A percentile compares a stretch with the other conserved stretches of the same genome.
These are phyloP conservation scores for Gossypium bickii DNA, from an alignment of 345 rosid genomes.

Conservation along the genomic window DNA sequence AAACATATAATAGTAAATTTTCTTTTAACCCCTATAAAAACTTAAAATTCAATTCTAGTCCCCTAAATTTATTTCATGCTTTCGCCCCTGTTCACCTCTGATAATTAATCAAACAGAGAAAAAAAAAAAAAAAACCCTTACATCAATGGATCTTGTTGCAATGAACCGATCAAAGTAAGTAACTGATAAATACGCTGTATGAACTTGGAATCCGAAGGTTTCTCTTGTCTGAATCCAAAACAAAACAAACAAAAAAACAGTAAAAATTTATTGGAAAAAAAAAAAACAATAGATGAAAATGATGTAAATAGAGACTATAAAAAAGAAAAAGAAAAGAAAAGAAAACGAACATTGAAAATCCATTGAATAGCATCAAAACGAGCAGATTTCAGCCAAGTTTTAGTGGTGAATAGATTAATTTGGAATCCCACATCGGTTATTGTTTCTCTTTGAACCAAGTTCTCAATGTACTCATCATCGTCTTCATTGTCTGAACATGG, in stretches of 20 bases:
- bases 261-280: neutral
- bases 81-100: no score
- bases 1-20: no score
- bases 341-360: slow-evolving; percentile 31
- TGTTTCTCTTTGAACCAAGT: slow-evolving; percentile 36
- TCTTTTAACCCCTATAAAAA: no score
- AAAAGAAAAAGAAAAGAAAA: neutral
- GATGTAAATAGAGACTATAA: neutral
- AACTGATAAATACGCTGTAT: slow-evolving; percentile 66
- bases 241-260: neutral
- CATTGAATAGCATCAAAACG: slow-evolving; percentile 66
- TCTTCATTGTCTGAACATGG: slow-evolving; percentile 31
- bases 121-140: slow-evolving; percentile 29
- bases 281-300: no score
- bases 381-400: slow-evolving; percentile 34
- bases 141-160: slow-evolving; percentile 53
- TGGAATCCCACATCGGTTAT: slow-evolving; percentile 18
- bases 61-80: no score
- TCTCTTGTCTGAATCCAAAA: slow-evolving; percentile 48
- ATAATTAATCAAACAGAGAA: neutral
- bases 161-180: slow-evolving; percentile 72
- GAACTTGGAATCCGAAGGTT: slow-evolving; percentile 56
- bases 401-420: neutral
- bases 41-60: no score
- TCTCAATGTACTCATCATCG: slow-evolving; percentile 35